Evolutionary conservation across 495 filamentous ascomycete species (phyloP).

Genomic region (Tricharina praecox): DNA sequence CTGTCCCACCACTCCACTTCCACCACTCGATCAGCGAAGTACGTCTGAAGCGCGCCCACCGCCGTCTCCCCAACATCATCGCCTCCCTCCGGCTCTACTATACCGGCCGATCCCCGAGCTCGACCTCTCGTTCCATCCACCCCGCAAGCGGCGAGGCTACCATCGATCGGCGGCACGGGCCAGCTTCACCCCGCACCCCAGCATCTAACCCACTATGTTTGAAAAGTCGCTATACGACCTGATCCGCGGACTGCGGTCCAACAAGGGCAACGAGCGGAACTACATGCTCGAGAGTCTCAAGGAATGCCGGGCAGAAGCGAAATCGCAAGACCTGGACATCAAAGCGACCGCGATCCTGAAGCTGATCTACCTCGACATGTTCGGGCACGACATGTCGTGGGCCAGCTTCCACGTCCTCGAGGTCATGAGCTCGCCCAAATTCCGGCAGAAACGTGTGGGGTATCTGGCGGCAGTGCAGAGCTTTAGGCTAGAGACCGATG

Average conservation of each 20-base stretch:
- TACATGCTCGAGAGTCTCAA: slow-evolving; percentile 80
- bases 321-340: slow-evolving; percentile 82
- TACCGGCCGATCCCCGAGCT: no score
- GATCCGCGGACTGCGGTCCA: slow-evolving; percentile 81
- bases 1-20: no score
- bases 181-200: no score
- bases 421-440: slow-evolving; percentile 92
- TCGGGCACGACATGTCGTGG: slow-evolving; percentile 99
- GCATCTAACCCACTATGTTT: slow-evolving; percentile 61
- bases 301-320: slow-evolving; percentile 87
- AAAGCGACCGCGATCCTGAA: slow-evolving; percentile 93
- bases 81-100: no score
- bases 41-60: no score
- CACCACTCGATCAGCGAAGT: no score
- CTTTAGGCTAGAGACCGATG: slow-evolving; percentile 87
- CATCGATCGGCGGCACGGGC: no score
- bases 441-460: slow-evolving; percentile 82
- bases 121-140: no score
- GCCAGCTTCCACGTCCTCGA: slow-evolving; percentile 95
- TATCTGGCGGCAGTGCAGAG: slow-evolving; percentile 95
- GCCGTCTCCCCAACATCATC: no score
- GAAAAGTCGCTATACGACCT: slow-evolving; percentile 98
- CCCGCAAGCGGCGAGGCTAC: no score
- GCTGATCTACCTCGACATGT: slow-evolving; percentile 94
- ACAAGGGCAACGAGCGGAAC: slow-evolving; percentile 82